These are phyloP conservation scores for Evernia prunastri DNA, from an alignment of 495 filamentous ascomycete species.

Conservation along the genomic window DNA sequence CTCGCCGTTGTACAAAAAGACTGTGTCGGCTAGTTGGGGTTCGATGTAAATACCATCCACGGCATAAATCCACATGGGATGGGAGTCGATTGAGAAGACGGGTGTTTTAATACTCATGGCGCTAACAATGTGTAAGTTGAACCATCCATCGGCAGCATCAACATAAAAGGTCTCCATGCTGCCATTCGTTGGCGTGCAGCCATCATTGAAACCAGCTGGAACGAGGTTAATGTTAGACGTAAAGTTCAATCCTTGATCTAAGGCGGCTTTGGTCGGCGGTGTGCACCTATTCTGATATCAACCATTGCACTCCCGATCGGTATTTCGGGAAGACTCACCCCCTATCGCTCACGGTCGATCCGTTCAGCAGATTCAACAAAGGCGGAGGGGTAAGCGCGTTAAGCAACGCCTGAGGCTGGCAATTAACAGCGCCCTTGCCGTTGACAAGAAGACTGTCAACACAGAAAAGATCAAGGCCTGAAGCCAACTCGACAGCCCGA, in stretches of 20 bases:
- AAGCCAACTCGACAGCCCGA: constrained; percentile 34
- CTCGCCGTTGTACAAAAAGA: constrained; percentile 37
- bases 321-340: background rate
- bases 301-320: constrained; percentile 13
- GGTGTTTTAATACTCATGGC: constrained; percentile 30
- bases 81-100: constrained; percentile 39
- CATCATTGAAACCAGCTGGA: constrained; percentile 25
- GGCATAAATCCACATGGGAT: constrained; percentile 40
- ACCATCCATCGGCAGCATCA: constrained; percentile 30
- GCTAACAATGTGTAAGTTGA: constrained; percentile 37
- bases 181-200: constrained; percentile 33
- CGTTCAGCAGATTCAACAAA: constrained; percentile 6
- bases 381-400: constrained; percentile 11
- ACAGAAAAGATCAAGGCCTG: constrained; percentile 25
- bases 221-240: constrained; percentile 11
- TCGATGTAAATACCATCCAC: constrained; percentile 42
- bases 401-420: constrained; percentile 29
- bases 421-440: constrained; percentile 38
- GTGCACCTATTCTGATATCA: constrained; percentile 16
- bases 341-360: constrained; percentile 9
- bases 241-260: constrained; percentile 11
- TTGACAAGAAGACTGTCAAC: constrained; percentile 40
- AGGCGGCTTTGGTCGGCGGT: constrained; percentile 8
- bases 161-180: constrained; percentile 29
- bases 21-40: constrained; percentile 35